Conservation (phyloP, 192 early-diverging fungal species). For the Piromyces sp. region DNA sequence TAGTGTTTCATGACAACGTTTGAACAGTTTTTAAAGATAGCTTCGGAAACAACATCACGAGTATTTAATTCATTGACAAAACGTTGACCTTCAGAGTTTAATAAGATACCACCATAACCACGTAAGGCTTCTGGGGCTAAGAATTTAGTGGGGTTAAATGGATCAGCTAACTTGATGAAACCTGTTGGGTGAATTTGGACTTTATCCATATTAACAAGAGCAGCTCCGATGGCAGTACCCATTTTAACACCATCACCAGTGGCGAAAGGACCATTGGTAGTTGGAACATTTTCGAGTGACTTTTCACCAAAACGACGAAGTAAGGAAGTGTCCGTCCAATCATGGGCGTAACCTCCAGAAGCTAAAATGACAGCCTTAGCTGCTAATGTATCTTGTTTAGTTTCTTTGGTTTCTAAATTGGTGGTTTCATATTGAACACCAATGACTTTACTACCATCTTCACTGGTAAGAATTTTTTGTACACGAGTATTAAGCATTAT, state of each 20-base stretch:
- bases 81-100: background rate
- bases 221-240: background rate
- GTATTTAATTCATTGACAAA: conserved; percentile 1
- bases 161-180: conserved; percentile 2
- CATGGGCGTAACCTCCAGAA: background rate
- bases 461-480: background rate
- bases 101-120: conserved; percentile 2
- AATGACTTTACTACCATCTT: background rate
- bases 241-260: background rate
- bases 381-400: background rate
- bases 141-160: background rate
- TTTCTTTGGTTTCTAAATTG: background rate
- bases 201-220: background rate
- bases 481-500: background rate
- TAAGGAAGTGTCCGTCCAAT: background rate
- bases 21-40: background rate
- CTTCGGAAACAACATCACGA: background rate
- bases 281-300: background rate
- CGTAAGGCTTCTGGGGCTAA: conserved; percentile 4
- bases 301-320: conserved; percentile 3
- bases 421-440: background rate
- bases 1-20: background rate
- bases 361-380: background rate
- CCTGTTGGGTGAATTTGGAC: background rate
- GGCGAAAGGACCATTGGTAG: background rate